Conservation (phyloP, 2,329 filamentous ascomycete genomes). For the Cucurbitaria berberidis region DNA sequence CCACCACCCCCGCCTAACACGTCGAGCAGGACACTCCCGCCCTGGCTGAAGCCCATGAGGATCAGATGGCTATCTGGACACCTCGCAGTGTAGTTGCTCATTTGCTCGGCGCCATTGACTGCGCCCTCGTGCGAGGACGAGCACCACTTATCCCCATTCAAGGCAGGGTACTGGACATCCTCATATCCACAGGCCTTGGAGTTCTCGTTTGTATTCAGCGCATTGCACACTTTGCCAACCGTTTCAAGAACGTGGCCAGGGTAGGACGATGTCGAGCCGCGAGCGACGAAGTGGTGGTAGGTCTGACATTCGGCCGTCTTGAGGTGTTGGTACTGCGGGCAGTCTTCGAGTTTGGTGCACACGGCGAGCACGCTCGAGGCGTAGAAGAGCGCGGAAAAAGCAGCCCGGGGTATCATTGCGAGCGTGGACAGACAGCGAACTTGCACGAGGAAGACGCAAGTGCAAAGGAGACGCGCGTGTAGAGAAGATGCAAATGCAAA, state of each 20-base stretch:
- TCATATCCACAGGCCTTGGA: slow-evolving; percentile 35
- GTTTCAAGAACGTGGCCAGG: slow-evolving; percentile 36
- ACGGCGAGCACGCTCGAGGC: slow-evolving; percentile 25
- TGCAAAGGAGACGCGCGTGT: too few relatives aligned
- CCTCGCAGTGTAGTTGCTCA: slow-evolving; percentile 35
- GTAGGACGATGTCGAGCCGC: slow-evolving; percentile 36
- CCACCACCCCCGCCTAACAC: slow-evolving; percentile 35
- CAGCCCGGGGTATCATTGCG: slow-evolving; percentile 27
- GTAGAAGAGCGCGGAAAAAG: slow-evolving; percentile 25
- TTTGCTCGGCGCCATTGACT: slow-evolving; percentile 31
- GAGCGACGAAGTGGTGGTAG: slow-evolving; percentile 34
- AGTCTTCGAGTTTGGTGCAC: slow-evolving; percentile 37
- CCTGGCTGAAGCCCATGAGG: slow-evolving; percentile 37
- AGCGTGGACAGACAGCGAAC: slow-evolving; percentile 7
- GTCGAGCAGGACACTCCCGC: slow-evolving; percentile 32
- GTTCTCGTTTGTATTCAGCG: slow-evolving; percentile 29
- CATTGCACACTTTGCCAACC: slow-evolving; percentile 32
- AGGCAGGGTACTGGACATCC: slow-evolving; percentile 33
- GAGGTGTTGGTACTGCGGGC: slow-evolving; percentile 28
- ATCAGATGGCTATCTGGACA: slow-evolving; percentile 37
- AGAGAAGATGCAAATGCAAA: neutral
- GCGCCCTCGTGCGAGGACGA: slow-evolving; percentile 35
- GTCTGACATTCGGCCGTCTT: slow-evolving; percentile 33
- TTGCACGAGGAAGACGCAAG: neutral
- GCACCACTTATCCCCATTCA: slow-evolving; percentile 35